A percentile compares a stretch with the other conserved stretches of the same genome.
Evolutionary conservation across 192 early-diverging fungal genomes (phyloP).

Genomic region (Jimgerdemannia lactiflua): DNA sequence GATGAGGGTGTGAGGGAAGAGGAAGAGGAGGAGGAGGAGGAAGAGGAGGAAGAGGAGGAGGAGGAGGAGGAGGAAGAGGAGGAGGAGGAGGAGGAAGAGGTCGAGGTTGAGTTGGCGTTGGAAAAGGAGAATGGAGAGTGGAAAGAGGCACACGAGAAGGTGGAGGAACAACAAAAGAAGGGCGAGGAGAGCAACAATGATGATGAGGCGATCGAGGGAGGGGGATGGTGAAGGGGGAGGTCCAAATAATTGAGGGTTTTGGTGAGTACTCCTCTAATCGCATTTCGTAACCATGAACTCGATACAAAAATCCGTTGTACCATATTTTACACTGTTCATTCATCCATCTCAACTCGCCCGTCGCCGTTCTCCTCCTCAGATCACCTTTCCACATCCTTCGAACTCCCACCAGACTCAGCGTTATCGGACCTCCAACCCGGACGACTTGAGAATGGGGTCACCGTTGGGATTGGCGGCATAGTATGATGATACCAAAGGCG

Average conservation of each 20-base stretch:
- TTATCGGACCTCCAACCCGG: too few species aligned
- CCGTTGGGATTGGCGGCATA: too few species aligned
- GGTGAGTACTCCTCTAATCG: neutral
- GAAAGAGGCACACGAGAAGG: neutral
- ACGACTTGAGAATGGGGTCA: too few species aligned
- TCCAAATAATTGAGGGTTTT: neutral
- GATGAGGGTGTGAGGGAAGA: slow-evolving; percentile 8
- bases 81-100: neutral
- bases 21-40: neutral
- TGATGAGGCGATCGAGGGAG: neutral
- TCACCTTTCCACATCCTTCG: too few species aligned
- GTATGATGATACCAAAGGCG: too few species aligned
- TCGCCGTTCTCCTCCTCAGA: too few species aligned
- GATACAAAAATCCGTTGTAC: too few species aligned
- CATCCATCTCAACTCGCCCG: too few species aligned
- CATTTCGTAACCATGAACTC: neutral
- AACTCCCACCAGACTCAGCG: too few species aligned
- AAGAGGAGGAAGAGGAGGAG: neutral
- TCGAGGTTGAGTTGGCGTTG: neutral
- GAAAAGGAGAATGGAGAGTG: neutral
- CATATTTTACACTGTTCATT: too few species aligned
- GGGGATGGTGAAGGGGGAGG: neutral
- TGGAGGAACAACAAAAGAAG: neutral
- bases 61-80: neutral
- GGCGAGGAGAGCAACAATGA: neutral